Evolutionary conservation across 495 filamentous ascomycete genomes (phyloP), one percentile per base, ranked within the genome.

Genomic region (Daldinia decipiens): DNA sequence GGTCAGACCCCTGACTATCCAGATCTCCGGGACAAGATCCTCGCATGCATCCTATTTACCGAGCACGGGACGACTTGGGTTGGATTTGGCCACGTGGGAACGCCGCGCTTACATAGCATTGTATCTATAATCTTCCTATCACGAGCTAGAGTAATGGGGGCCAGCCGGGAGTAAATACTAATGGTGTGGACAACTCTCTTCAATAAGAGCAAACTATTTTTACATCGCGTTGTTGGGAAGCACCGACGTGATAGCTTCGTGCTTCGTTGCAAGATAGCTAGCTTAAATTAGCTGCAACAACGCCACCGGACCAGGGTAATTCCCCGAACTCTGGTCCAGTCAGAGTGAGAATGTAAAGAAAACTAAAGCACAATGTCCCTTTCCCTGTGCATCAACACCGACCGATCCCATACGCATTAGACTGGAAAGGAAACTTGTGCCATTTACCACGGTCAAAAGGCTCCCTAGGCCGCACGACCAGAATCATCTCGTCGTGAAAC

Each of bases 351-450:
- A 64, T 65, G 65, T 67, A 68, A 73, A 72, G 54, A 67, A 72
- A 76, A 75, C 53, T 40, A 72, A 75, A 75, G 63, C 75, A 75
- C 68, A 62, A 72, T 72, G 72, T 65, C 73, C 75, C 72, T 77
- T 74, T 68, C 75, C 71, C 57, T 74, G 70, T 77, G 71, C 75
- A 70, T 47, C 75, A 77, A 77, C 75, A 77, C 75, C 75, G 68
- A 74, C 75, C 75, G 62, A 72, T 65, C 73, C 75, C 75, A 72
- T 67, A 77, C 73, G 73, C 62, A 77, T 71, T 77, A 76, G 73
- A 75, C 54, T 73, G 50, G 70, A 77, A 77, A 76, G 67, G 68
- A 74, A 76, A 77, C 67, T 64, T 70, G 45, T 55, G 59, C 59
- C 59, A 45, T 63, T 68, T 67, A 73, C 67, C 67, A 50, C 59